Evolutionary conservation across 768 basidiomycete genomes (phyloP).

Genomic region (Cystobasidium onofrii): DNA sequence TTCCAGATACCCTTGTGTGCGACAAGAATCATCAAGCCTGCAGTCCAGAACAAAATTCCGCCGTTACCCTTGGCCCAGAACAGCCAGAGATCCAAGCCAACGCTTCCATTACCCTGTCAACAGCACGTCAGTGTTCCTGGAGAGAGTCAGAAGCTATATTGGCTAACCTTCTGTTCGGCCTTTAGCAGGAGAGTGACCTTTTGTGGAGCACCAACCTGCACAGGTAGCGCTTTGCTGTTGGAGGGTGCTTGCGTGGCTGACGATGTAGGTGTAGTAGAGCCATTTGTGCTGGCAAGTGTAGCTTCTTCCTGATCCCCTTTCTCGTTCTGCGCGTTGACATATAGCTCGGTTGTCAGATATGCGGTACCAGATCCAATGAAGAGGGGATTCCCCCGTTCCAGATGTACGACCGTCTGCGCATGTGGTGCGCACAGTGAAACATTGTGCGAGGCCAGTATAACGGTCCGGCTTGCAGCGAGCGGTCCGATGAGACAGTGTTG

Average conservation of each 20-base stretch:
- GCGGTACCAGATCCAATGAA: neutral
- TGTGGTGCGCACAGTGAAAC: conserved; percentile 73
- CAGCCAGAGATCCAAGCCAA: conserved; percentile 32
- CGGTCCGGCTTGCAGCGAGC: conserved; percentile 63
- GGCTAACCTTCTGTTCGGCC: too few species aligned
- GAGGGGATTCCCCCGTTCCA: conserved; percentile 7
- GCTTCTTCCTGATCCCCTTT: too few species aligned
- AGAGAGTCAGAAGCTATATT: too few species aligned
- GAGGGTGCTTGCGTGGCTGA: too few species aligned
- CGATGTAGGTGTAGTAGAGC: too few species aligned
- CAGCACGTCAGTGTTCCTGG: neutral
- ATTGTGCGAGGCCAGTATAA: conserved; percentile 86
- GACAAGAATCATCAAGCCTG: conserved; percentile 30
- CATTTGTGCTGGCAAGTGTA: too few species aligned
- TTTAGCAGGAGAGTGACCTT: too few species aligned
- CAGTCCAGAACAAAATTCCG: conserved; percentile 37
- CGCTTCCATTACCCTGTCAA: neutral
- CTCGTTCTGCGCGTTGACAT: too few species aligned
- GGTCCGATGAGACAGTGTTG: conserved; percentile 58
- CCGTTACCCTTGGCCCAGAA: conserved; percentile 36
- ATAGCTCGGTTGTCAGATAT: neutral
- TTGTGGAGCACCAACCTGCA: too few species aligned
- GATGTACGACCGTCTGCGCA: conserved; percentile 47
- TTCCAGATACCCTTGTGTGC: conserved; percentile 21
- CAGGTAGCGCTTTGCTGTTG: too few species aligned